Evolutionary conservation across 176 grass and related monocot species (phyloP), one percentile per base, ranked within the genome.

Genomic region (Avena sativa): DNA sequence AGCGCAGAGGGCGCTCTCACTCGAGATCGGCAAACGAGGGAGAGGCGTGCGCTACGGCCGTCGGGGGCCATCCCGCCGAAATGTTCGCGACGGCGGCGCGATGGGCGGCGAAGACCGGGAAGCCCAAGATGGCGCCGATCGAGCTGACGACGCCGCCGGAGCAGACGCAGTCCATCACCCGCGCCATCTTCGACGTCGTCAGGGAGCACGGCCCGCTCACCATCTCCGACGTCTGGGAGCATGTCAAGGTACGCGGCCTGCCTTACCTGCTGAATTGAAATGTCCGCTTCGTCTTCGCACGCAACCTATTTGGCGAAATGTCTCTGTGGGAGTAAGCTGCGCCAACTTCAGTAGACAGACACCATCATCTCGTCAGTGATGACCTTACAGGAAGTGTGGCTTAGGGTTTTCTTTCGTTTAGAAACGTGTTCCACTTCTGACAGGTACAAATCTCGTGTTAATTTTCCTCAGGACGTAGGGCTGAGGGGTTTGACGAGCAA

Each of bases 111-210:
- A 96, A 93, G 92, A 96, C 91, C 67, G 88, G 90, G 66, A 98
- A 94, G 78, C 97, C 97, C 11, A 98, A 96, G 94, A 96, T 99
- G 94, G 87, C 90, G 19, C 94, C 94, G 19, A 93, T 99, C 83
- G 90, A 99, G 72, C 89, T 94, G 4, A 86, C 83, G 67, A 19
- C 81, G 74, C 90, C 92, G 74, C 94, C 94, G 40, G 97, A 96
- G 87, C 97, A 96, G 85, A 63, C 92, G 19, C 94, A 94, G 58
- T 91, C 97, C 83, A 90, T 99, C 79, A 92, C 90, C 10, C 94
- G 90, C 64, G 38, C 92, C 83, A 99, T 99, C 78, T 99, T 94
- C 89, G 92, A 99, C 30, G 80, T 96, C 47, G 90, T 96, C 76
- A 72, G 84, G 89, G 94, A 99, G 88, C 97, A 96, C 73, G 94